These are phyloP conservation scores for Ocimum tenuiflorum DNA, from an alignment of 257 asterid genomes.

Conservation along the genomic window DNA sequence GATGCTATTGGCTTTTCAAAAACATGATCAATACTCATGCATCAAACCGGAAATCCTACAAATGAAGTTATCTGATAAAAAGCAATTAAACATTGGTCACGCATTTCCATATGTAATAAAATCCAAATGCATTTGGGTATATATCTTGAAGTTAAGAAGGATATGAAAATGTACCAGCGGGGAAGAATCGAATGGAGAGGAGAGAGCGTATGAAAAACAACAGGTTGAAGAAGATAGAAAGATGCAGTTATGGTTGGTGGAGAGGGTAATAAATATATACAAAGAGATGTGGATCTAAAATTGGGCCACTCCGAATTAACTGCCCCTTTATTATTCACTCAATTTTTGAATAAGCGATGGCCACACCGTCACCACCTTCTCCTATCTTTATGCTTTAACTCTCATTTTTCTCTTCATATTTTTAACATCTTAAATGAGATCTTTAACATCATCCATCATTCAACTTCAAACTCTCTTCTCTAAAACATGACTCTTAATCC, in stretches of 20 bases:
- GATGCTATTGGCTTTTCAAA: background rate
- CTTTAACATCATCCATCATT: too few relatives aligned
- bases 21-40: background rate
- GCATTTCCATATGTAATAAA: background rate
- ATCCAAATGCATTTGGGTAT: too few relatives aligned
- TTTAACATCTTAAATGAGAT: too few relatives aligned
- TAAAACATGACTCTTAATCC: too few relatives aligned
- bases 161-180: too few relatives aligned
- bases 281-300: conserved; percentile 17
- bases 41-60: background rate
- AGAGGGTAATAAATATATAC: conserved; percentile 20
- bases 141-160: background rate
- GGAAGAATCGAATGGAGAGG: background rate
- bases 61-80: background rate
- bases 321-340: conserved; percentile 5
- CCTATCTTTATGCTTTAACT: conserved; percentile 18
- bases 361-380: conserved; percentile 20
- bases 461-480: too few relatives aligned
- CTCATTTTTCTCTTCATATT: background rate
- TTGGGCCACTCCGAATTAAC: conserved; percentile 6
- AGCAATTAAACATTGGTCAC: background rate
- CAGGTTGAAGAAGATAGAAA: too few relatives aligned
- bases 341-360: conserved; percentile 18
- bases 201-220: too few relatives aligned
- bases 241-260: background rate